Evolutionary conservation across 2,329 filamentous ascomycete species (phyloP).

Genomic region (Penicillium sp.): DNA sequence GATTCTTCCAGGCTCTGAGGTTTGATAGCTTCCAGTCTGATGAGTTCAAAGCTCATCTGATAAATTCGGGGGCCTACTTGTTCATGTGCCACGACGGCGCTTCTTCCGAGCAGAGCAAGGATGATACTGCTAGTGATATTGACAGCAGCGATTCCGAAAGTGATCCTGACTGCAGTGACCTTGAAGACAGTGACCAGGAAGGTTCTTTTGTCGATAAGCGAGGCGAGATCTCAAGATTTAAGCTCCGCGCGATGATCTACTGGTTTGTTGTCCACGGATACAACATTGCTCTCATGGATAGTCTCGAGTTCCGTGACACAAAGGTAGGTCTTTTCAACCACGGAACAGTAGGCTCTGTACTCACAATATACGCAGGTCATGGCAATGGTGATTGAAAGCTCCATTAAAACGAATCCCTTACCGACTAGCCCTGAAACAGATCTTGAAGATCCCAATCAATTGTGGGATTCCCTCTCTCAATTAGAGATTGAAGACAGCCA

Average conservation of each 20-base stretch:
- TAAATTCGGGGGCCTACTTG: conserved; percentile 52
- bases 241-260: conserved; percentile 45
- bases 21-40: conserved; percentile 25
- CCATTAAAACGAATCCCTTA: neutral
- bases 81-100: conserved; percentile 59
- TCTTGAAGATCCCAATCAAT: neutral
- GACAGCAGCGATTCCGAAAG: neutral
- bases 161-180: neutral
- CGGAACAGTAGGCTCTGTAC: neutral
- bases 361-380: conserved; percentile 14
- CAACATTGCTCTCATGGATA: conserved; percentile 57
- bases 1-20: conserved; percentile 26
- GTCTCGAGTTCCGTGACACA: conserved; percentile 54
- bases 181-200: neutral
- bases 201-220: neutral
- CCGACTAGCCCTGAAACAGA: neutral
- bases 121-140: neutral
- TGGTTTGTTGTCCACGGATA: conserved; percentile 49
- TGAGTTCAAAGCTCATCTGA: conserved; percentile 50
- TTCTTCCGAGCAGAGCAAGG: conserved; percentile 3
- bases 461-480: neutral
- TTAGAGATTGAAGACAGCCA: neutral
- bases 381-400: conserved; percentile 16
- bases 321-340: conserved; percentile 40
- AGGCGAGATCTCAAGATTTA: conserved; percentile 16